Percentiles rank a stretch among this genome's conserved stretches.
phyloP scores from a whole-genome alignment of 306 rosid species.

The Cucumis hystrix region DNA sequence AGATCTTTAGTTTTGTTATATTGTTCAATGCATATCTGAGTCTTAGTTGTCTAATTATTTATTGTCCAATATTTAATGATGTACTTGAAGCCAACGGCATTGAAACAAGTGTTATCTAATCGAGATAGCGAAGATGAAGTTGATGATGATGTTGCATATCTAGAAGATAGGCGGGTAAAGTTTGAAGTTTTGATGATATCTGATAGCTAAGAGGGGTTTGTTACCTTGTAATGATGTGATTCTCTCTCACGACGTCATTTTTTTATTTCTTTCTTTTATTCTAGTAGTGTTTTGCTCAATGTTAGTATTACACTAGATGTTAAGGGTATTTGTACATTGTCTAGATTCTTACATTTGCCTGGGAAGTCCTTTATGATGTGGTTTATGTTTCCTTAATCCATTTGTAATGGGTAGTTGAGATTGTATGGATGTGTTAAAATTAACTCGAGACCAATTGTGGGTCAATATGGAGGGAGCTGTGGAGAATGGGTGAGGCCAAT shows the following conservation, averaged over 20 bases:
- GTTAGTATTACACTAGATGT: neutral
- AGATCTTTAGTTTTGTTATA: too few species aligned
- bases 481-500: too few species aligned
- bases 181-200: neutral
- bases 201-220: neutral
- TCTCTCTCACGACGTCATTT: neutral
- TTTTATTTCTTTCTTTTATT: neutral
- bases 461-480: neutral
- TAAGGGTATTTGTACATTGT: neutral
- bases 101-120: slow-evolving; percentile 49
- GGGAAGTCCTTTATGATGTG: neutral
- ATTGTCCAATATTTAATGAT: neutral
- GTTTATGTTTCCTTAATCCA: neutral
- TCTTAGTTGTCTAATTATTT: too few species aligned
- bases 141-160: slow-evolving; percentile 54
- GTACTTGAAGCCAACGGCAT: slow-evolving; percentile 55
- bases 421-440: neutral
- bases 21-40: too few species aligned
- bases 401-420: neutral
- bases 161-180: slow-evolving; percentile 62
- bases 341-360: neutral
- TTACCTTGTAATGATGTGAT: too few species aligned
- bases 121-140: slow-evolving; percentile 84
- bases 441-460: neutral
- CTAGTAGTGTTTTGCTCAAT: neutral